Evolutionary conservation across 768 basidiomycete genomes (phyloP).

Genomic region (Rubroboletus satanas): DNA sequence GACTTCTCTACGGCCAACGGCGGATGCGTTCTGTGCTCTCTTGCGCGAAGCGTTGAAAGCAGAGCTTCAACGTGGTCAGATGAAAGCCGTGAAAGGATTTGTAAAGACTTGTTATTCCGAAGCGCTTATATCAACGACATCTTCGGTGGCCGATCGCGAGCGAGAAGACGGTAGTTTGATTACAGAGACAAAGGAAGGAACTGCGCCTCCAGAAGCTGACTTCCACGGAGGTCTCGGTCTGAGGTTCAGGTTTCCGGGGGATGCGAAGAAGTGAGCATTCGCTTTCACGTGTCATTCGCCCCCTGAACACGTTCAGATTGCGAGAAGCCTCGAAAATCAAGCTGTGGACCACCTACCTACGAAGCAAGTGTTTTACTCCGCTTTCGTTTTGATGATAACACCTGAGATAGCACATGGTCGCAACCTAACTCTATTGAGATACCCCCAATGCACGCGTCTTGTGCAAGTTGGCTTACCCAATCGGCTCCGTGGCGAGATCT

Average conservation of each 20-base stretch:
- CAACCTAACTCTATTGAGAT: slow-evolving; percentile 91
- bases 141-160: slow-evolving; percentile 58
- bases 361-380: slow-evolving; percentile 43
- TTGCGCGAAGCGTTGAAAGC: slow-evolving; percentile 86
- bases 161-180: slow-evolving; percentile 66
- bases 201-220: slow-evolving; percentile 43
- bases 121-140: slow-evolving; percentile 61
- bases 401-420: slow-evolving; percentile 73
- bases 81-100: slow-evolving; percentile 91
- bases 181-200: slow-evolving; percentile 48
- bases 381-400: slow-evolving; percentile 10
- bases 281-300: not conserved
- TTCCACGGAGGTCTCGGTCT: slow-evolving; percentile 80
- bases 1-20: slow-evolving; percentile 88
- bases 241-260: slow-evolving; percentile 87
- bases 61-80: slow-evolving; percentile 84
- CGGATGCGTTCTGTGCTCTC: slow-evolving; percentile 87
- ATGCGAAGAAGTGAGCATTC: slow-evolving; percentile 75
- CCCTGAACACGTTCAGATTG: slow-evolving; percentile 45
- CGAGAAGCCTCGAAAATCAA: slow-evolving; percentile 93
- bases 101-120: slow-evolving; percentile 94
- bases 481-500: slow-evolving; percentile 91
- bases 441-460: slow-evolving; percentile 95
- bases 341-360: slow-evolving; percentile 87
- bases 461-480: slow-evolving; percentile 97